Conservation (phyloP, 129 eudicot species). For the Flaveria sonorensis region DNA sequence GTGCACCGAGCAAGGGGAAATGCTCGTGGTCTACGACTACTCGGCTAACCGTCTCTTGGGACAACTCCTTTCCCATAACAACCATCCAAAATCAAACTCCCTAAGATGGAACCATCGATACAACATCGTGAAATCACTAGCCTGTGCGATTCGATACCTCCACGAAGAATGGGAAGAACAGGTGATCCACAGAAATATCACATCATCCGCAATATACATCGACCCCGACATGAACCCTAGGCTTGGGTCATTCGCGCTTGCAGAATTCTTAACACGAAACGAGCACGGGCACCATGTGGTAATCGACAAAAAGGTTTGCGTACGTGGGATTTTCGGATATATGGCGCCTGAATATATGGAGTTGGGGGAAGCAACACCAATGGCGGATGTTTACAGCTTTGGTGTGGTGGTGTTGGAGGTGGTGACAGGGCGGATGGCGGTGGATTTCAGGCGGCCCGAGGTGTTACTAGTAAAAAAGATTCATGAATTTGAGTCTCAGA, state of each 20-base stretch:
- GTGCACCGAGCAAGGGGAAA: slow-evolving; percentile 95
- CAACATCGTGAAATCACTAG: slow-evolving; percentile 78
- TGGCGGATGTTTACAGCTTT: slow-evolving; percentile 89
- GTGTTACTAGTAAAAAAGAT: slow-evolving; percentile 60
- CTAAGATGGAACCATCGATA: slow-evolving; percentile 72
- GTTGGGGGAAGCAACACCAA: slow-evolving; percentile 68
- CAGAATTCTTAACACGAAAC: slow-evolving; percentile 74
- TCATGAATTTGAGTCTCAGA: slow-evolving; percentile 44
- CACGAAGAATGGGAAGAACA: slow-evolving; percentile 99
- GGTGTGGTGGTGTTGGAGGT: slow-evolving; percentile 88
- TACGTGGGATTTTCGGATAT: slow-evolving; percentile 84
- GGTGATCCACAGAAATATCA: slow-evolving; percentile 79
- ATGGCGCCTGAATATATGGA: slow-evolving; percentile 91
- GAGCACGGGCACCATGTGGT: slow-evolving; percentile 56
- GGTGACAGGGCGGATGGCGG: slow-evolving; percentile 76
- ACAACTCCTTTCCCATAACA: slow-evolving; percentile 60
- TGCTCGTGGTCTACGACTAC: slow-evolving; percentile 84
- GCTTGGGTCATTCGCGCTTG: slow-evolving; percentile 77
- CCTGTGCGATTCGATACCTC: slow-evolving; percentile 81
- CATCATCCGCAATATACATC: slow-evolving; percentile 68
- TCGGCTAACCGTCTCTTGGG: slow-evolving; percentile 60
- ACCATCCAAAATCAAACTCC: slow-evolving; percentile 21
- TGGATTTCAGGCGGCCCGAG: slow-evolving; percentile 67
- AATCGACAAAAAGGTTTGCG: slow-evolving; percentile 47
- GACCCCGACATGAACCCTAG: slow-evolving; percentile 82